Base-by-base conservation (phyloP, 2,329 filamentous ascomycete species). In the Monilinia fructigena region DNA sequence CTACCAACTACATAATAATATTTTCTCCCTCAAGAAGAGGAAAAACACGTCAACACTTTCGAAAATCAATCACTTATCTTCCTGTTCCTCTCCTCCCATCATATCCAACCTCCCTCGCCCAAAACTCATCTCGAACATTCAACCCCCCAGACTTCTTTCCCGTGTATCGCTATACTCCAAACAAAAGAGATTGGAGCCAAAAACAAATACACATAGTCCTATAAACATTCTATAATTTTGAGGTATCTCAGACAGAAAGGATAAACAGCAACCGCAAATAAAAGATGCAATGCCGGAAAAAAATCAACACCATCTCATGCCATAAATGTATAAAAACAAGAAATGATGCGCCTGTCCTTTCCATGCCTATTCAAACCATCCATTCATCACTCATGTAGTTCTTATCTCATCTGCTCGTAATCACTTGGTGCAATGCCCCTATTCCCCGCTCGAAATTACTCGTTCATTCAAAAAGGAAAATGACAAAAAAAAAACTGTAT, bases 321-420 rank as follows among this genome's bases (percentile, higher is more conserved):
- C 31, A 38, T 50, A 38, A 50, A 26, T 35, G n/a, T 50, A 50
- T 60, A 60, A 50, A 50, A 60, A 60, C 58, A 60, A 50, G 45
- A 60, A 50, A 60, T 40, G 58, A 50, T 60, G 45, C 45, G 58
- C 58, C 58, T 35, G 26, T 60, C 58, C 28, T 60, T 60, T 20
- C 45, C 56, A n/a, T 60, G 28, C 58, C 45, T 50, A 26, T 38
- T 18, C 58, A 60, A 50, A n/a, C 45, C 28, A 60, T 40, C 20
- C 45, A 31, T 12, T 60, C 58, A 50, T 60, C 45, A 38, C 45
- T 40, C 45, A 18, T 60, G 20, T 35, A 50, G 45, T 50, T 60
- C 56, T 60, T 38, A 48, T 60, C 58, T 60, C 45, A 60, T 60
- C 58, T 60, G 28, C 26, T 60, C 58, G 31, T 60, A 60, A 50